These are phyloP conservation scores for Magnolia kwangsiensis DNA, from an alignment of 164 flowering plant species.

Conservation along the genomic window DNA sequence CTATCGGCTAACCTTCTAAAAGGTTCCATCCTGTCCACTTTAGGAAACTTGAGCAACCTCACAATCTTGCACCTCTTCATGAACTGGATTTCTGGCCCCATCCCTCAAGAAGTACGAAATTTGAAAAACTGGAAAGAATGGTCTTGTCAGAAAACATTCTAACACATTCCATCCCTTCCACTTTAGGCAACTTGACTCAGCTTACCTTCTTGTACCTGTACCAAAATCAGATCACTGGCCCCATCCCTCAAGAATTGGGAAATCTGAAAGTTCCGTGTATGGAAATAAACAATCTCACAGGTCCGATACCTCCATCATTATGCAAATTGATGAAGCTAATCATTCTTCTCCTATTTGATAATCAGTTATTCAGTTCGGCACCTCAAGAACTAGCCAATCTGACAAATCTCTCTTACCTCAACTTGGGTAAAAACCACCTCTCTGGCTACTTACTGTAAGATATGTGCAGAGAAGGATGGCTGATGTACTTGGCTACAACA, in stretches of 20 bases:
- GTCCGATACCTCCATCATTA: background rate
- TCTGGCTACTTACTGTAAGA: constrained; percentile 16
- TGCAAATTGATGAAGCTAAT: background rate
- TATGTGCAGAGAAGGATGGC: constrained; percentile 19
- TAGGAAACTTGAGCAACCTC: constrained; percentile 18
- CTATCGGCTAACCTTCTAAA: background rate
- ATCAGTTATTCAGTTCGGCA: background rate
- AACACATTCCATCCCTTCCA: constrained; percentile 4
- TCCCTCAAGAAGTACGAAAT: constrained; percentile 20
- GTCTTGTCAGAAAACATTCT: background rate
- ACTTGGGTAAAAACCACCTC: constrained; percentile 19
- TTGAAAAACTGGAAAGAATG: constrained; percentile 2
- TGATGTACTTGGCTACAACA: constrained; percentile 10
- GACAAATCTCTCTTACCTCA: background rate
- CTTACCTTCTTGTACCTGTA: background rate
- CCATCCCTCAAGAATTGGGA: background rate
- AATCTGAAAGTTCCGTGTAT: background rate
- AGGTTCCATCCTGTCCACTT: constrained; percentile 6
- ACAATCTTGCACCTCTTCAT: background rate
- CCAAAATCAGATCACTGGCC: background rate
- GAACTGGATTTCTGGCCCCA: constrained; percentile 16
- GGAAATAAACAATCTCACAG: background rate
- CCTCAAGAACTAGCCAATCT: background rate
- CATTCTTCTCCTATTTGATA: background rate
- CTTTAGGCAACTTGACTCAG: background rate